Conservation (phyloP, 176 grass and related monocot genomes). For the maize (Zea mays) region Zm-B73-REFERENCE-NAM-5.0 NC_050104.1:156215501-156216000, state of each 20-base stretch:
- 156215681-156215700: slow-evolving; percentile 24
- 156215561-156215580: slow-evolving; percentile 21
- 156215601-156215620: slow-evolving; percentile 27
- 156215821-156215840: background rate
- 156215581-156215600: slow-evolving; percentile 14
- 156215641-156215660: slow-evolving; percentile 36
- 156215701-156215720: slow-evolving; percentile 26
- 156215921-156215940: background rate
- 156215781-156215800: slow-evolving; percentile 12
- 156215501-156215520: background rate
- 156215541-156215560: slow-evolving; percentile 16
- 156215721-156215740: background rate
- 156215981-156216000: too few relatives aligned
- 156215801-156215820: slow-evolving; percentile 1
- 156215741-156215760: slow-evolving; percentile 19
- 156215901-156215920: slow-evolving; percentile 28
- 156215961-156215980: too few relatives aligned
- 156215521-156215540: slow-evolving; percentile 21
- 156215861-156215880: background rate
- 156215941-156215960: too few relatives aligned
- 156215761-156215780: slow-evolving; percentile 6
- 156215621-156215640: slow-evolving; percentile 19
- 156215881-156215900: slow-evolving; percentile 15
- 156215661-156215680: slow-evolving; percentile 12
- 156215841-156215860: slow-evolving; percentile 1